Base-by-base conservation (phyloP, 441 rosid species). In the Erodium moschatum region DNA sequence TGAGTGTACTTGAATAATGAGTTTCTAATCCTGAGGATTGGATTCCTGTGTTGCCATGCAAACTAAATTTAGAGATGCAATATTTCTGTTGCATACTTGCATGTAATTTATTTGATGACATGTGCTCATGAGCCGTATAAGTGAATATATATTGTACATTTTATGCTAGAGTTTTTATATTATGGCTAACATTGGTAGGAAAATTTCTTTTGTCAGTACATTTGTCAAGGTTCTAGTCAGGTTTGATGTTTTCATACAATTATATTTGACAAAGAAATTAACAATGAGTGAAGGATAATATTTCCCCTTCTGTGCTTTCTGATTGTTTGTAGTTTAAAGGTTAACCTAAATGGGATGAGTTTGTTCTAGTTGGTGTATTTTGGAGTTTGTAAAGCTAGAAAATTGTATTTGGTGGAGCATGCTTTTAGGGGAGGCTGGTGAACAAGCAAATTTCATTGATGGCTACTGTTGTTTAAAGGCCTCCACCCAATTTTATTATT, bases 321-420 rank as follows among this genome's bases (percentile, higher is more conserved):
- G 12, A 56, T 56, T 56, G 27, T 56, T 56, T 19, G 24, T 56
- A 56, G 12, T 56, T 56, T 56, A 56, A 56, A 56, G 3, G 62
- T 56, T 56, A 18, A 56, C 9, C 62, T 20, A 56, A 18, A 19
- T 4, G 62, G 21, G 24, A 19, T 18, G 27, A 56, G 27, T 56
- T 56, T 19, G 62, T 56, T 56, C 62, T 56, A 56, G 24, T 15
- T 15, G 20, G 18, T n/a, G 60, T 42, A 10, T 4, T 15, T 16
- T 54, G 61, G 61, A 54, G 61, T 16, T 54, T 1, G 61, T 54
- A 54, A 5, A 16, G 61, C 61, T 54, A 54, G 61, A 9, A 54
- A 54, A 8, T 42, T 9, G 48, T 42, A 0, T 42, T 0, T 42
- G 48, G 12, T 12, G 15, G n/a, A 46, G 27, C 24, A 18, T 16